phyloP scores from a whole-genome alignment of 1,284 basidiomycete species.

The Tilletiopsis washingtonensis region DNA sequence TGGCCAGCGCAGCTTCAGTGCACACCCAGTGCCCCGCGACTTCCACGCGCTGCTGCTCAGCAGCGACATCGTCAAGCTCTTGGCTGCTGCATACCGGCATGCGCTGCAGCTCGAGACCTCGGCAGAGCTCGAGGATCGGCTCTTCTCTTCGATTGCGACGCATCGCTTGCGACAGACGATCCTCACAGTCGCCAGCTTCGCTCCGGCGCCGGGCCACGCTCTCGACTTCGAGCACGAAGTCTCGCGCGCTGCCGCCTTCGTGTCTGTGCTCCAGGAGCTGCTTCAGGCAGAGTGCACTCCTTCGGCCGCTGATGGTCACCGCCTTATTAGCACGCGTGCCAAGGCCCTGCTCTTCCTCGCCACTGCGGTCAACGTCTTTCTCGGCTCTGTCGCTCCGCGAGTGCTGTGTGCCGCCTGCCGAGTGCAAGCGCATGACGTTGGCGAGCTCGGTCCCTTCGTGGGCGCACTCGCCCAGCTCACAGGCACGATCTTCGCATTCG shows the following conservation, averaged over 20 bases:
- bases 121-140: too few relatives aligned
- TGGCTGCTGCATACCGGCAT: slow-evolving; percentile 20
- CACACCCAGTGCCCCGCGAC: too few relatives aligned
- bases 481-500: slow-evolving; percentile 17
- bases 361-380: slow-evolving; percentile 12
- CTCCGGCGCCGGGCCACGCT: not conserved
- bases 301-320: too few relatives aligned
- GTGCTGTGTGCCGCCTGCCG: not conserved
- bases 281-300: too few relatives aligned
- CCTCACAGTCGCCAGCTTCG: slow-evolving; percentile 17
- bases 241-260: not conserved
- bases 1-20: too few relatives aligned
- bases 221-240: not conserved
- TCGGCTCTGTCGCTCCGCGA: slow-evolving; percentile 10
- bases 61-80: slow-evolving; percentile 22
- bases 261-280: too few relatives aligned
- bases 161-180: slow-evolving; percentile 25
- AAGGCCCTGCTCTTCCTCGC: too few relatives aligned
- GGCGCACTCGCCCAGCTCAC: slow-evolving; percentile 13
- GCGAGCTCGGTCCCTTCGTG: not conserved
- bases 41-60: slow-evolving; percentile 16
- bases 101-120: too few relatives aligned
- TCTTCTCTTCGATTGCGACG: too few relatives aligned
- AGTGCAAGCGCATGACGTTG: not conserved
- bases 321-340: too few relatives aligned